A percentile compares a stretch with the other conserved stretches of the same genome.
Conservation (phyloP, 176 grass and related monocot species). For the Raddia distichophylla region DNA sequence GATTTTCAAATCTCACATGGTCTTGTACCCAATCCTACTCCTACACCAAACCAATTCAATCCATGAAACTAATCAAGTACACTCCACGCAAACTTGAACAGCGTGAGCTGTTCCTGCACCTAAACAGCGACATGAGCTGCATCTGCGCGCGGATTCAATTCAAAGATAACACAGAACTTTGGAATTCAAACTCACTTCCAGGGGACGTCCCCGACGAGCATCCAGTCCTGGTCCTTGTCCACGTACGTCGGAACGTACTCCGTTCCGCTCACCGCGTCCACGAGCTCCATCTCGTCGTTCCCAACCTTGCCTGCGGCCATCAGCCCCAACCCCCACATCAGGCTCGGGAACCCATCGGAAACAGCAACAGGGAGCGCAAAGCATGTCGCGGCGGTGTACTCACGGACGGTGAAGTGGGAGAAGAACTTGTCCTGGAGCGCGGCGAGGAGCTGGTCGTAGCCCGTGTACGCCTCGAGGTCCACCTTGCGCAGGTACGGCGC, state of each 20-base stretch:
- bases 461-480: slow-evolving; percentile 64
- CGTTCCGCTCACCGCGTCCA: slow-evolving; percentile 65
- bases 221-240: slow-evolving; percentile 94
- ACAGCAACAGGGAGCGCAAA: background rate
- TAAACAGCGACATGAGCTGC: background rate
- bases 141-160: background rate
- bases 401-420: slow-evolving; percentile 78
- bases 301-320: slow-evolving; percentile 57
- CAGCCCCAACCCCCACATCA: too few relatives aligned
- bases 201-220: slow-evolving; percentile 88
- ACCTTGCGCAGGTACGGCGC: slow-evolving; percentile 90
- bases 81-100: background rate
- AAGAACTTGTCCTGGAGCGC: slow-evolving; percentile 86
- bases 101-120: background rate
- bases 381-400: slow-evolving; percentile 9
- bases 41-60: background rate
- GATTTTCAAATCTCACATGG: slow-evolving; percentile 1
- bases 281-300: slow-evolving; percentile 75
- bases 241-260: slow-evolving; percentile 89
- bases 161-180: background rate
- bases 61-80: background rate
- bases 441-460: slow-evolving; percentile 72
- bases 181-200: slow-evolving; percentile 62
- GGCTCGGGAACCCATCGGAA: background rate
- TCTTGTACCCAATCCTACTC: background rate